Conservation (phyloP, 1,284 basidiomycete genomes). For the Caloboletus firmus region DNA sequence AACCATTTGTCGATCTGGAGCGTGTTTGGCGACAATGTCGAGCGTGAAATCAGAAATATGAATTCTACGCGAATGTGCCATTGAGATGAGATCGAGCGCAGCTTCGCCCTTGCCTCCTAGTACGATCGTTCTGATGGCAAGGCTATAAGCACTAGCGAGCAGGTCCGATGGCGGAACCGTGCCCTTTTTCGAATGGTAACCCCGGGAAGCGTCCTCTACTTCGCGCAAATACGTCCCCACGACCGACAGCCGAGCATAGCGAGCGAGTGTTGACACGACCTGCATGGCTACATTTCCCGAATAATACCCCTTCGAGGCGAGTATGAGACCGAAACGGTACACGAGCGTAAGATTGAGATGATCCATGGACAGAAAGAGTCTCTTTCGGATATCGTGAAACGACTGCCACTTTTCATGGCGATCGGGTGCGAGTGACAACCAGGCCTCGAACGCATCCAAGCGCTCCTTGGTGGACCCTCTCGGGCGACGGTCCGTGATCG, state of each 20-base stretch:
- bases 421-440: slow-evolving; percentile 31
- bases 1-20: slow-evolving; percentile 10
- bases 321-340: slow-evolving; percentile 27
- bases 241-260: slow-evolving; percentile 22
- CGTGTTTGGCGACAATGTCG: slow-evolving; percentile 17
- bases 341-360: slow-evolving; percentile 31
- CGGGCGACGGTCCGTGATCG: slow-evolving; percentile 13
- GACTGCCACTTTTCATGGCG: slow-evolving; percentile 15
- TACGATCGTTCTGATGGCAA: slow-evolving; percentile 25
- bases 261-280: slow-evolving; percentile 25
- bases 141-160: slow-evolving; percentile 19
- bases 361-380: slow-evolving; percentile 28
- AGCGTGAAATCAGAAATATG: slow-evolving; percentile 31
- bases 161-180: slow-evolving; percentile 1
- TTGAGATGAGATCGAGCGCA: slow-evolving; percentile 21
- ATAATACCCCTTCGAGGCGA: slow-evolving; percentile 32
- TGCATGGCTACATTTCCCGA: slow-evolving; percentile 17
- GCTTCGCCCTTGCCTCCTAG: slow-evolving; percentile 20
- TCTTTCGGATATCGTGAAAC: slow-evolving; percentile 26
- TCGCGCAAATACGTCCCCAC: slow-evolving; percentile 25
- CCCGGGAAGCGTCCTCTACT: slow-evolving; percentile 16
- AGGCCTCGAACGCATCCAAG: slow-evolving; percentile 23
- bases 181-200: slow-evolving; percentile 6
- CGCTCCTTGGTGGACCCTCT: slow-evolving; percentile 12
- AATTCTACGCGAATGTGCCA: slow-evolving; percentile 18